Evolutionary conservation across 345 rosid genomes (phyloP), one percentile per base, ranked within the genome.

Genomic region (Lumnitzera racemosa): DNA sequence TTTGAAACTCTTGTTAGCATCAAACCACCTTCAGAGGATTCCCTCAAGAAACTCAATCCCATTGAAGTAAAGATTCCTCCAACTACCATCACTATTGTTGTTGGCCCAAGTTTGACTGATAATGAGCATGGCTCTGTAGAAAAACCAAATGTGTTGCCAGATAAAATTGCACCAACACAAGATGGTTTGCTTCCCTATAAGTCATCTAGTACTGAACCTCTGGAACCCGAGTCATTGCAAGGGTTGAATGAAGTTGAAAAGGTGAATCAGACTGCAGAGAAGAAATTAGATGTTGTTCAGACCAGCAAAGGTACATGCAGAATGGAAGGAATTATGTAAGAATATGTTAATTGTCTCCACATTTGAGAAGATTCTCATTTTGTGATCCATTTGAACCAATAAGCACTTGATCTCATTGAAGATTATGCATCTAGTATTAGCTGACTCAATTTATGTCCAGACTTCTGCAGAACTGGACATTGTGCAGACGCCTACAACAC

Each of bases 181-280:
- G 70, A 56, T 25, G 31, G 65, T 56, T 56, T 61, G 56, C 55
- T 67, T 24, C 65, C 73, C n/a, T 59, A 58, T 57, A 48, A 23
- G 43, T 74, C 72, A 57, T n/a, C 70, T 23, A 61, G 50, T 29
- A 51, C 66, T 54, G 69, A 68, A 58, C 57, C 74, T 0, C 58
- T 16, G 59, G 69, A 72, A 47, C 51, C 55, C 24, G 72, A 27
- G 57, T 60, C 53, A 56, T 56, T 55, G 10, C 56, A 67, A 57
- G 55, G 51, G 65, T 47, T 64, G 41, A 68, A 61, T 23, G 47
- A 25, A 27, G 20, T 46, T 62, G 77, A 55, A 52, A 55, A 41
- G 48, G 14, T 14, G 46, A 49, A 52, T 51, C 14, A 15, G 15
- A 15, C 17, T 12, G 16, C 15, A 3, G 58, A 17, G 49, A 27